Percentiles rank a stretch among this genome's conserved stretches.
These are phyloP conservation scores for Laetiporus sulphureus DNA, from an alignment of 1,284 basidiomycete genomes.

Conservation along the genomic window DNA sequence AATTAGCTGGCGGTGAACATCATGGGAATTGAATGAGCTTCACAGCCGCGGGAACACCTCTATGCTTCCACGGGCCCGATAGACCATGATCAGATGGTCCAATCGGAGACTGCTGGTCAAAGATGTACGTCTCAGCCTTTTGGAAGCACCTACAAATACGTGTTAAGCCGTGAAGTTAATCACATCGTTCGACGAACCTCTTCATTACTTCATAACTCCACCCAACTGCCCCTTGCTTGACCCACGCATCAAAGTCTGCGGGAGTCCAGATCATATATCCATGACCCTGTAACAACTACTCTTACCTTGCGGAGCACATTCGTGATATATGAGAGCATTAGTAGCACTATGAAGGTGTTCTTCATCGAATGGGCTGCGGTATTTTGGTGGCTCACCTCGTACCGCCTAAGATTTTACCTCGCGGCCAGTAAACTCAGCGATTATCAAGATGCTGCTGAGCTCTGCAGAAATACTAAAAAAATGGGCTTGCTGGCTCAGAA, in stretches of 20 bases:
- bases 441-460: conserved; percentile 11
- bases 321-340: conserved; percentile 16
- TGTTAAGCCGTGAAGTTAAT: not conserved
- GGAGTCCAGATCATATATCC: not conserved
- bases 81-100: conserved; percentile 13
- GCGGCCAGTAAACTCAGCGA: conserved; percentile 11
- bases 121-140: conserved; percentile 23
- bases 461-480: conserved; percentile 1
- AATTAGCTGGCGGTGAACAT: not conserved
- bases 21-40: not conserved
- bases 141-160: conserved; percentile 23
- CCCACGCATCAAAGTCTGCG: conserved; percentile 36
- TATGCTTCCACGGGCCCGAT: conserved; percentile 19
- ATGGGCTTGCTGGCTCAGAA: not conserved
- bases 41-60: conserved; percentile 13
- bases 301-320: conserved; percentile 15
- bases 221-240: conserved; percentile 26
- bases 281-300: not conserved
- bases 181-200: conserved; percentile 16
- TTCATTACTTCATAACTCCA: conserved; percentile 30
- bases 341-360: conserved; percentile 8
- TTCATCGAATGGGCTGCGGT: not conserved
- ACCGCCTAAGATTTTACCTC: conserved; percentile 16
- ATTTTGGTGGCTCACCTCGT: conserved; percentile 9
- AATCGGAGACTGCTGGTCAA: conserved; percentile 12